Percentiles rank a stretch among this genome's conserved stretches.
These are phyloP conservation scores for Mortierella sp. DNA, from an alignment of 371 early-diverging fungal species.

Conservation along the genomic window DNA sequence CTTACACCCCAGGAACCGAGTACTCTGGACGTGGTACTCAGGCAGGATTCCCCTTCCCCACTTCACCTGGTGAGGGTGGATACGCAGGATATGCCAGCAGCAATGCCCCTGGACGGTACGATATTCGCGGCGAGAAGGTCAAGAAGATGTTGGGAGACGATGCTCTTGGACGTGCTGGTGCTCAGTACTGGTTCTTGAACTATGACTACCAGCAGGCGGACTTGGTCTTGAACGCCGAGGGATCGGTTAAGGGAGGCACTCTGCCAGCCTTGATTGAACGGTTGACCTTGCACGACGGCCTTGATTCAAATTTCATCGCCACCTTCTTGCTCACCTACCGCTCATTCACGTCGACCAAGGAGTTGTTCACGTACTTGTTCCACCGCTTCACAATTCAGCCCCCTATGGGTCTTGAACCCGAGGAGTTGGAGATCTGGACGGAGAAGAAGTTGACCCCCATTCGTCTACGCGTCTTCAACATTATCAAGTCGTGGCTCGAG, in stretches of 20 bases:
- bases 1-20: conserved; percentile 40
- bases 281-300: conserved; percentile 85
- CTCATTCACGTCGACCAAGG: conserved; percentile 84
- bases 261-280: conserved; percentile 87
- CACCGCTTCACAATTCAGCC: conserved; percentile 81
- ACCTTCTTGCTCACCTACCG: conserved; percentile 93
- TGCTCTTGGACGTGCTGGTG: conserved; percentile 27
- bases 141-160: conserved; percentile 52
- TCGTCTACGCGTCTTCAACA: conserved; percentile 89
- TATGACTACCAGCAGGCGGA: conserved; percentile 83
- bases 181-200: conserved; percentile 74
- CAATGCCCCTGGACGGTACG: conserved; percentile 33
- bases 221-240: conserved; percentile 82
- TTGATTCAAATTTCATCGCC: conserved; percentile 83
- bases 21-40: conserved; percentile 35
- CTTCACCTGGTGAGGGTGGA: conserved; percentile 27
- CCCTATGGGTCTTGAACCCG: conserved; percentile 76
- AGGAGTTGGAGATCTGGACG: conserved; percentile 85
- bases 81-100: conserved; percentile 26
- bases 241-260: conserved; percentile 89
- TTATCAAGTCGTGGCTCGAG: conserved; percentile 94
- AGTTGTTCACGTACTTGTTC: conserved; percentile 78
- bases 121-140: conserved; percentile 37
- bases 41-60: conserved; percentile 44
- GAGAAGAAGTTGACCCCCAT: conserved; percentile 90